These are phyloP conservation scores for Wickerhamiella lipophila DNA, from an alignment of 805 yeast species.

Conservation along the genomic window DNA sequence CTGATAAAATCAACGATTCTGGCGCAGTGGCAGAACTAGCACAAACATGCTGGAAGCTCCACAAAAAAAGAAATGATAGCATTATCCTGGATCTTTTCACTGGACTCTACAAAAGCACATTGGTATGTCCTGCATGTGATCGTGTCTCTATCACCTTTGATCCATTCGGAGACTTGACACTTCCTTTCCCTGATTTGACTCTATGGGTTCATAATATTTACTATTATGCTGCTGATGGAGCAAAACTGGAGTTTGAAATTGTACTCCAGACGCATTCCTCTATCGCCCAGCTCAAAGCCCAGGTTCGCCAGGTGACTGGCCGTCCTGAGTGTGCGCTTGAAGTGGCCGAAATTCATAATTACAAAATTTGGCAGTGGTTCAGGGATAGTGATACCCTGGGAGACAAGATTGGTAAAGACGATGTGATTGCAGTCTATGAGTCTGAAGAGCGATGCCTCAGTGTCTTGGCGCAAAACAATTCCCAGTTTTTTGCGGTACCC, in stretches of 20 bases:
- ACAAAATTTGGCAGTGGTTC: slow-evolving; percentile 56
- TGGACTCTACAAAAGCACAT: slow-evolving; percentile 80
- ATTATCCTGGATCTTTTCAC: slow-evolving; percentile 74
- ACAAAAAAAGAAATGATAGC: slow-evolving; percentile 71
- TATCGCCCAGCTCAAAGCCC: slow-evolving; percentile 47
- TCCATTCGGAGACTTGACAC: slow-evolving; percentile 79
- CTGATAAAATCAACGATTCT: slow-evolving; percentile 42
- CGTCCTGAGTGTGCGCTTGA: slow-evolving; percentile 31
- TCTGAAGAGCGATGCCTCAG: background rate
- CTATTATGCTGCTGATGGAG: slow-evolving; percentile 46
- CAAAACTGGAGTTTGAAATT: slow-evolving; percentile 46
- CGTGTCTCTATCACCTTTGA: slow-evolving; percentile 81
- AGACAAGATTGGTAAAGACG: slow-evolving; percentile 51
- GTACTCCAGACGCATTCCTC: slow-evolving; percentile 58
- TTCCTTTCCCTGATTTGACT: slow-evolving; percentile 71
- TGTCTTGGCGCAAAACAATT: background rate
- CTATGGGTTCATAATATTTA: slow-evolving; percentile 57
- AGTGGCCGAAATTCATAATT: slow-evolving; percentile 52
- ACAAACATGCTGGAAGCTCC: slow-evolving; percentile 64
- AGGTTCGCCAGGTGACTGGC: slow-evolving; percentile 39
- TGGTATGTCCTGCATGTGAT: slow-evolving; percentile 74
- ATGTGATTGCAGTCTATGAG: slow-evolving; percentile 56
- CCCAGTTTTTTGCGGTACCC: slow-evolving; percentile 56
- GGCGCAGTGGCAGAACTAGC: slow-evolving; percentile 53
- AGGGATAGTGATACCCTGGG: slow-evolving; percentile 46